Percentiles rank a stretch among this genome's conserved stretches.
Evolutionary conservation across 768 basidiomycete species (phyloP).

Genomic region (Boletus sensibilis): DNA sequence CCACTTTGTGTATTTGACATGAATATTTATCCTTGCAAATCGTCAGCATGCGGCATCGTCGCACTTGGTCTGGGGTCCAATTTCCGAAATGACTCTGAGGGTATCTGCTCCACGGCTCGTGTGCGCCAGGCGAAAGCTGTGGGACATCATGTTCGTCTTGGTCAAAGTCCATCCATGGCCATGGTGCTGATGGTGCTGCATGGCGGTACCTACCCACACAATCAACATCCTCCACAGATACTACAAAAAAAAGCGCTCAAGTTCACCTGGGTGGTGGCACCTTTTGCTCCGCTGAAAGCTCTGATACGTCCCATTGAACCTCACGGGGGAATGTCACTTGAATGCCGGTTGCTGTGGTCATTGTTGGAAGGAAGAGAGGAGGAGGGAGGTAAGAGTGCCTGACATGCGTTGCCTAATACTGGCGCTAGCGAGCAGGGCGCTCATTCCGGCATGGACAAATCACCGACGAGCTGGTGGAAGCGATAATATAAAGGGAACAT

Average conservation of each 20-base stretch:
- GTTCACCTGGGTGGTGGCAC: constrained; percentile 29
- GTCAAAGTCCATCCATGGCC: constrained; percentile 43
- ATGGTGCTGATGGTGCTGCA: constrained; percentile 40
- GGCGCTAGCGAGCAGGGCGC: constrained; percentile 4
- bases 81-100: constrained; percentile 55
- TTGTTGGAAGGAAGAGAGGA: not conserved
- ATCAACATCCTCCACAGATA: constrained; percentile 5
- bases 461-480: not conserved
- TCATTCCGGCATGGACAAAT: not conserved
- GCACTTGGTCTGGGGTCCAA: constrained; percentile 49
- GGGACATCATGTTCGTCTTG: constrained; percentile 18
- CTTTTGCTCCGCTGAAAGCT: constrained; percentile 4
- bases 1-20: constrained; percentile 24
- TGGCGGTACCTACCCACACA: constrained; percentile 35
- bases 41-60: constrained; percentile 33
- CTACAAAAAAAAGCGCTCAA: not conserved
- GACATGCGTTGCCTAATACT: constrained; percentile 5
- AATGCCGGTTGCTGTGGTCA: constrained; percentile 14
- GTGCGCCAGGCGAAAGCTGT: not conserved
- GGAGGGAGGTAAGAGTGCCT: not conserved
- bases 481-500: not conserved
- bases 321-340: constrained; percentile 2
- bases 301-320: constrained; percentile 10
- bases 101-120: constrained; percentile 37
- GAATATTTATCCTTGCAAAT: constrained; percentile 13